Conservation (phyloP, 2,329 filamentous ascomycete genomes). For the Diplocarpon rosae region DNA sequence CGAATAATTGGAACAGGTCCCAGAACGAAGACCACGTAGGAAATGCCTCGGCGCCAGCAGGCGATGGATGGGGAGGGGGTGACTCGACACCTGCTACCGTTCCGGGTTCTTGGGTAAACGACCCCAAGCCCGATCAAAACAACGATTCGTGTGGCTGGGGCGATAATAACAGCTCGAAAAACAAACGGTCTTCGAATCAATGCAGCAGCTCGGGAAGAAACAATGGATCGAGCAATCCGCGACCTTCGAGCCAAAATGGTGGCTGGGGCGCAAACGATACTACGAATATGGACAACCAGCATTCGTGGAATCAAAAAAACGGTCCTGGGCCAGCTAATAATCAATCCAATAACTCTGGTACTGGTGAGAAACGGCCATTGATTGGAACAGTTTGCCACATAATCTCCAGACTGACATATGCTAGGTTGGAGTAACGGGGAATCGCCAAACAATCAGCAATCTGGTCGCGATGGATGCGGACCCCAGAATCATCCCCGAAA, state of each 20-base stretch:
- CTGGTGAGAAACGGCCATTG: not conserved
- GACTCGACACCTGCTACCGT: not conserved
- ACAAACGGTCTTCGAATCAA: not conserved
- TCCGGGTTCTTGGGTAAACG: not conserved
- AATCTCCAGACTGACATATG: not conserved
- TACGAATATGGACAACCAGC: too few species aligned
- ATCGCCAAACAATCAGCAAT: not conserved
- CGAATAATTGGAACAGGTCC: not conserved
- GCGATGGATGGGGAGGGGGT: not conserved
- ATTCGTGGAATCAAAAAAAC: too few species aligned
- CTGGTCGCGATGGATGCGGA: not conserved
- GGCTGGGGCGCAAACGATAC: too few species aligned
- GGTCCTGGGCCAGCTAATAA: not conserved
- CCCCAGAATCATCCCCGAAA: not conserved
- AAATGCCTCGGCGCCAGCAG: not conserved
- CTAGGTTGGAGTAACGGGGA: not conserved
- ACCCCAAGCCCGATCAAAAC: not conserved
- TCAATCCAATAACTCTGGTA: not conserved
- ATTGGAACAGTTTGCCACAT: not conserved
- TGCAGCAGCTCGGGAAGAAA: not conserved
- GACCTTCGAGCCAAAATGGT: too few species aligned
- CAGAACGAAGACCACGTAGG: not conserved
- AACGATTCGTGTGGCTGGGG: constrained; percentile 4
- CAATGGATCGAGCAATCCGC: too few species aligned
- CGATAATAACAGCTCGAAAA: constrained; percentile 4